Evolutionary conservation across 257 asterid genomes (phyloP), one percentile per base, ranked within the genome.

Genomic region (Paulownia fortunei): DNA sequence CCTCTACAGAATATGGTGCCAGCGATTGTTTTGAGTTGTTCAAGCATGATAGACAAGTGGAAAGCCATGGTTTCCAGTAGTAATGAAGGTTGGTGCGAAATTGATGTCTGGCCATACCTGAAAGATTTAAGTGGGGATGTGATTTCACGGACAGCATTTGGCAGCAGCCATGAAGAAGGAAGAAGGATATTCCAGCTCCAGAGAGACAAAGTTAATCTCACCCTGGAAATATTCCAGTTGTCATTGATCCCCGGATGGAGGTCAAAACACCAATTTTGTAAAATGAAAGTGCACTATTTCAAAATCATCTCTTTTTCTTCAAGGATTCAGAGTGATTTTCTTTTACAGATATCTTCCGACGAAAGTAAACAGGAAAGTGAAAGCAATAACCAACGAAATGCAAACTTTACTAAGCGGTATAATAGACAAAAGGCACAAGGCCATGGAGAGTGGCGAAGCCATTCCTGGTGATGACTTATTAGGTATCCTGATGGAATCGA

Each of bases 171-270:
- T 8, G 76, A 80, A 61, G 81, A 84, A 42, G 87, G 85, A 21
- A 67, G 51, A 18, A 51, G 74, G 5, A 81, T 81, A 21, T 84
- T 81, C 8, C 44, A 84, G 39, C 83, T 84, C 8, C 83, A 77
- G 32, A 62, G 7, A 13, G 81, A 84, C 5, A 71, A 62, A 55
- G 2, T 64, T 8, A 59, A 69, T 24, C 81, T 58, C 8, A 16
- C 21, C 0, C 10, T 77, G 12, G 23, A 27, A 4, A 26, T 68
- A n/a, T 13, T 46, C 1, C 74, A 11, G 7, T 63, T 66, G 0
- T 41, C 44, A 5, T 77, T 55, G 26, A 73, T 84, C 36, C 87
- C 83, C 0, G 85, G 87, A 55, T 84, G 85, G 87, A 84, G 85
- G 83, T 84, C 2, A 26, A 21, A 23, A n/a, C 69, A 15, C 15